These are phyloP conservation scores for Lipomyces kockii DNA, from an alignment of 805 yeast genomes.

Conservation along the genomic window DNA sequence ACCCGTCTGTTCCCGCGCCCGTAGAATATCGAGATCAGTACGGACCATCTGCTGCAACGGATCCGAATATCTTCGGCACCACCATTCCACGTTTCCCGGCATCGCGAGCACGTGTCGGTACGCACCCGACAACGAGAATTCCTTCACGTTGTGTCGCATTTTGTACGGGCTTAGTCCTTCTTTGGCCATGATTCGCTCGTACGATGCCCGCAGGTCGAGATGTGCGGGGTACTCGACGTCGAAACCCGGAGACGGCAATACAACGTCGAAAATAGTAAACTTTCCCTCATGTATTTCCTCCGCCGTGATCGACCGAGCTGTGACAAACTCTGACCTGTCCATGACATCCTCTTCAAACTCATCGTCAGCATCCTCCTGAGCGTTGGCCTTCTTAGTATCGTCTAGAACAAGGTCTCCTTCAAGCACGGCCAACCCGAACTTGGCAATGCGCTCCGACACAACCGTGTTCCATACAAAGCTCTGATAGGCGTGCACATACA, in stretches of 20 bases:
- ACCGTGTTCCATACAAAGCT: constrained; percentile 92
- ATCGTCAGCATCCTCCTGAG: constrained; percentile 50
- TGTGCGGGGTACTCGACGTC: constrained; percentile 86
- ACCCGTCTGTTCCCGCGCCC: constrained; percentile 42
- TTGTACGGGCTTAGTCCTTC: constrained; percentile 84
- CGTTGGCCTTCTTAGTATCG: constrained; percentile 38
- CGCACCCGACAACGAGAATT: constrained; percentile 89
- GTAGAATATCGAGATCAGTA: constrained; percentile 72
- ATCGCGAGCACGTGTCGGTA: constrained; percentile 75
- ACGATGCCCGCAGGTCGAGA: constrained; percentile 50
- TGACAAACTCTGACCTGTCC: constrained; percentile 52
- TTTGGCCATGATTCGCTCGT: constrained; percentile 65
- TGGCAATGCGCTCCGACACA: constrained; percentile 73
- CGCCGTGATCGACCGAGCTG: constrained; percentile 72
- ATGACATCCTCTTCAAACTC: constrained; percentile 75
- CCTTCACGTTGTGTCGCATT: constrained; percentile 84
- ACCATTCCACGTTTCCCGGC: constrained; percentile 67
- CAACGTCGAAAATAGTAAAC: constrained; percentile 78
- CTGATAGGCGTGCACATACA: constrained; percentile 98
- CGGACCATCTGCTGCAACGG: constrained; percentile 73
- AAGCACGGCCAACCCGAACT: constrained; percentile 70
- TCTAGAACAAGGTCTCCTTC: constrained; percentile 79
- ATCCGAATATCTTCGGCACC: constrained; percentile 62
- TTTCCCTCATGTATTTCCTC: constrained; percentile 67
- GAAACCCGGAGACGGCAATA: constrained; percentile 95